Conservation (phyloP, 2,329 filamentous ascomycete species). For the Ophiocordyceps robertsii region DNA sequence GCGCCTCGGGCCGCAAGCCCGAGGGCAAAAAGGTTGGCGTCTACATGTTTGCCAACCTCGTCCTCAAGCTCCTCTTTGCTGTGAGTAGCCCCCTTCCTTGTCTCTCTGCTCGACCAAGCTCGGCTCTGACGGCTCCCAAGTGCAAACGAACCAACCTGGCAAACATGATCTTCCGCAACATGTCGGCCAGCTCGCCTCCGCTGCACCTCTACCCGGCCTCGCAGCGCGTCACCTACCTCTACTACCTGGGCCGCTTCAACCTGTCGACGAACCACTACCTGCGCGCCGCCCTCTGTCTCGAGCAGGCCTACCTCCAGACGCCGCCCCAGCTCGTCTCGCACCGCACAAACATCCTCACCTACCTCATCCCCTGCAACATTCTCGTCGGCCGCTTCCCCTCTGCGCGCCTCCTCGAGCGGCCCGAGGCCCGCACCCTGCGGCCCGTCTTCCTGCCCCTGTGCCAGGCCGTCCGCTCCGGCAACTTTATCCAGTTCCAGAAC, state of each 20-base stretch:
- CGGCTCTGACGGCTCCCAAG: conserved; percentile 26
- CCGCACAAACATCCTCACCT: conserved; percentile 66
- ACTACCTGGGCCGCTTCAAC: conserved; percentile 84
- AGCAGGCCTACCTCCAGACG: conserved; percentile 66
- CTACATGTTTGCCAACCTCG: conserved; percentile 85
- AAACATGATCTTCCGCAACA: conserved; percentile 80
- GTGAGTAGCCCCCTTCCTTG: conserved; percentile 26
- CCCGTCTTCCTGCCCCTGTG: conserved; percentile 63
- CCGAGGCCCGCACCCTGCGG: conserved; percentile 45
- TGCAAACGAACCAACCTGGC: conserved; percentile 74
- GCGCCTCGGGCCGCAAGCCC: conserved; percentile 54
- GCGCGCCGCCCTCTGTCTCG: conserved; percentile 60
- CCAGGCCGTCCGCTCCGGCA: conserved; percentile 55
- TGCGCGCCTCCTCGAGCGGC: conserved; percentile 47
- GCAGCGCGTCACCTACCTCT: conserved; percentile 84
- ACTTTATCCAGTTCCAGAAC: conserved; percentile 60
- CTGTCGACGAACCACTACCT: conserved; percentile 76
- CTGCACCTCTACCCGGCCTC: conserved; percentile 70
- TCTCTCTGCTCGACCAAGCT: neutral
- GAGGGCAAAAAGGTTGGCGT: conserved; percentile 80
- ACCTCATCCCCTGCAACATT: conserved; percentile 71
- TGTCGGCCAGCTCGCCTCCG: conserved; percentile 70
- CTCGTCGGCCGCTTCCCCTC: conserved; percentile 77
- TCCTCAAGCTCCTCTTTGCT: conserved; percentile 76
- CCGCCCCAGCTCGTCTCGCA: conserved; percentile 52